Conservation (phyloP, 768 basidiomycete species). For the Tephrocybe sp. region DNA sequence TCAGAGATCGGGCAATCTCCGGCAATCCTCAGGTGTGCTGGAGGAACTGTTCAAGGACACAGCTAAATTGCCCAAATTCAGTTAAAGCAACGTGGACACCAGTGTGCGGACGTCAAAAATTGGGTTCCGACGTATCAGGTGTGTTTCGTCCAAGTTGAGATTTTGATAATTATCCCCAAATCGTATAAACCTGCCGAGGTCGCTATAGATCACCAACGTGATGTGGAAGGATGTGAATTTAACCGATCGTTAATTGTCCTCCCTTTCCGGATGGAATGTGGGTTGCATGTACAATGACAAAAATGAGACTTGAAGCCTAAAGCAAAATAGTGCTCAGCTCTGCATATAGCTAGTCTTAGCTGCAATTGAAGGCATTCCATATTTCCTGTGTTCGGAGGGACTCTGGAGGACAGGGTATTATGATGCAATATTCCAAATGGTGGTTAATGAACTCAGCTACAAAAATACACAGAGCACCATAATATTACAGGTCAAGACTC, state of each 20-base stretch:
- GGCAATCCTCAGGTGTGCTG: slow-evolving; percentile 1
- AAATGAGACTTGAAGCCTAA: no score
- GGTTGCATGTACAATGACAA: no score
- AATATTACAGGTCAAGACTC: background rate
- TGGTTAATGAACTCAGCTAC: background rate
- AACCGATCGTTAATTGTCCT: no score
- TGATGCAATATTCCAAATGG: no score
- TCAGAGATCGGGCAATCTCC: slow-evolving; percentile 9
- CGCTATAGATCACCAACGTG: no score
- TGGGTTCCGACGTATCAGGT: background rate
- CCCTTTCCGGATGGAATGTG: no score
- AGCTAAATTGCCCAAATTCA: background rate
- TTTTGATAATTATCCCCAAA: slow-evolving; percentile 1
- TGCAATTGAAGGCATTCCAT: no score
- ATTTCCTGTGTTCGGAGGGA: no score
- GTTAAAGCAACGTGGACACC: background rate
- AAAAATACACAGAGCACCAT: background rate
- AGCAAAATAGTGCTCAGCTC: no score
- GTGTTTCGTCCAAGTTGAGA: background rate
- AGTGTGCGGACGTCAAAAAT: background rate
- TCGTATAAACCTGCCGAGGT: background rate
- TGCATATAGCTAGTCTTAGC: no score
- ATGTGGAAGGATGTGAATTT: no score
- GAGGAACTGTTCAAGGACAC: background rate
- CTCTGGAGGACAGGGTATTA: no score